Evolutionary conservation across 208 protist species (phyloP).

Genomic region (Leishmania martiniquensis): DNA sequence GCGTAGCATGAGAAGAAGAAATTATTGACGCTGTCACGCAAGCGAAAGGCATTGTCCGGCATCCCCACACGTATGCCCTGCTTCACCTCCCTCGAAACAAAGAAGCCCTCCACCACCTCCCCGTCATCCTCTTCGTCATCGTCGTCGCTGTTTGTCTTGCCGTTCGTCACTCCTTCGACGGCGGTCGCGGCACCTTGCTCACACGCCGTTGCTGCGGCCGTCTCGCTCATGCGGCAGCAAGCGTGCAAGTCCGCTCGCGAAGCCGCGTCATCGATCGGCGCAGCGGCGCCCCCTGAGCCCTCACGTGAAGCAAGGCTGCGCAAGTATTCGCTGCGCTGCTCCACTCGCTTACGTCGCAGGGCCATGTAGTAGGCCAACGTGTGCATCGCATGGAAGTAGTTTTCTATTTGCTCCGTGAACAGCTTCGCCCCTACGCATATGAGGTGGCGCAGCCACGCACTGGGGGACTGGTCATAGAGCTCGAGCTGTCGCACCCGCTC

Average conservation of each 20-base stretch:
- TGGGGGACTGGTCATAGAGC: neutral
- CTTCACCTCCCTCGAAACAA: slow-evolving; percentile 9
- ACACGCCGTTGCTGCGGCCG: neutral
- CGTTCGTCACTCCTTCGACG: neutral
- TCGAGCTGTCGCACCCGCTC: slow-evolving; percentile 11
- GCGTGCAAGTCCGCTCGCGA: neutral
- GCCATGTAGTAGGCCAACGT: slow-evolving; percentile 1
- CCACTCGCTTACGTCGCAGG: slow-evolving; percentile 10
- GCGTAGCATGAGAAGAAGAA: slow-evolving; percentile 21
- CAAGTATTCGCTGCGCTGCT: slow-evolving; percentile 14
- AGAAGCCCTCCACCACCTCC: slow-evolving; percentile 1
- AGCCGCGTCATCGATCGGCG: neutral
- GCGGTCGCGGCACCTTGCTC: neutral
- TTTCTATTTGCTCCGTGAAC: neutral
- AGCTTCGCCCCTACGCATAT: neutral
- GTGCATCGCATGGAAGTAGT: neutral
- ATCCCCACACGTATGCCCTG: slow-evolving; percentile 1
- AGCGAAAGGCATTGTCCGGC: slow-evolving; percentile 6
- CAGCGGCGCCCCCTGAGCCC: neutral
- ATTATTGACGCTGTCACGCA: neutral
- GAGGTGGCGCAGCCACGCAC: neutral
- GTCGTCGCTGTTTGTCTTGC: neutral
- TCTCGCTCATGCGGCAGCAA: neutral
- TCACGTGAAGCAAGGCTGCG: neutral
- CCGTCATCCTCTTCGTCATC: neutral